Evolutionary conservation across 306 rosid species (phyloP).

Genomic region (Fagus crenata): DNA sequence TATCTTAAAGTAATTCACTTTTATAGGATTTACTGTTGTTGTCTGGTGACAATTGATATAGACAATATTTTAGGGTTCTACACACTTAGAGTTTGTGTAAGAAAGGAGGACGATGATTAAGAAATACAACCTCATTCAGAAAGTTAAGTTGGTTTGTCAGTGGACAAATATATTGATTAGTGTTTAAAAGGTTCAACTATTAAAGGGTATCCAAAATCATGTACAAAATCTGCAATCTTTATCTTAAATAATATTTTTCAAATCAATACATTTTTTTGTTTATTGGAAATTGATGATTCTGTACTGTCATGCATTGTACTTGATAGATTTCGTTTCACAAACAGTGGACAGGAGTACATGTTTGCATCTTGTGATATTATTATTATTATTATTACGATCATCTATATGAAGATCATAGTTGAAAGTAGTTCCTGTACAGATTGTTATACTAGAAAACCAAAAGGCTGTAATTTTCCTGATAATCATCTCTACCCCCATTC

Average conservation of each 20-base stretch:
- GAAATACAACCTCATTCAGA: too few species aligned
- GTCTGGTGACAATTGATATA: background rate
- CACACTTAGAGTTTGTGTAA: too few species aligned
- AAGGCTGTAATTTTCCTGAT: too few species aligned
- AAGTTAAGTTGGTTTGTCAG: too few species aligned
- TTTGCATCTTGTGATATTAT: background rate
- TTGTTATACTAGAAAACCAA: too few species aligned
- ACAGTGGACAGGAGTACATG: background rate
- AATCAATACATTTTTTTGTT: too few species aligned
- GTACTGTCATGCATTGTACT: background rate
- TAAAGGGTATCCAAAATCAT: background rate
- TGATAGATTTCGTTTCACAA: background rate
- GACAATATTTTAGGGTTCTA: background rate
- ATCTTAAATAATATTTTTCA: background rate
- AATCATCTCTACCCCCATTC: background rate
- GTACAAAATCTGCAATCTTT: background rate
- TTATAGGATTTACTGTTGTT: background rate
- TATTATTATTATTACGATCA: too few species aligned
- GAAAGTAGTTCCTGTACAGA: too few species aligned
- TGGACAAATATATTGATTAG: background rate
- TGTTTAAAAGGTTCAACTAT: background rate
- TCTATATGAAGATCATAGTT: too few species aligned
- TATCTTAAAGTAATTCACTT: background rate
- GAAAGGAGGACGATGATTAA: too few species aligned
- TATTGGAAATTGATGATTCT: too few species aligned